Evolutionary conservation across 192 early-diverging fungal species (phyloP), one percentile per base, ranked within the genome.

Genomic region (Coemansia sp.): DNA sequence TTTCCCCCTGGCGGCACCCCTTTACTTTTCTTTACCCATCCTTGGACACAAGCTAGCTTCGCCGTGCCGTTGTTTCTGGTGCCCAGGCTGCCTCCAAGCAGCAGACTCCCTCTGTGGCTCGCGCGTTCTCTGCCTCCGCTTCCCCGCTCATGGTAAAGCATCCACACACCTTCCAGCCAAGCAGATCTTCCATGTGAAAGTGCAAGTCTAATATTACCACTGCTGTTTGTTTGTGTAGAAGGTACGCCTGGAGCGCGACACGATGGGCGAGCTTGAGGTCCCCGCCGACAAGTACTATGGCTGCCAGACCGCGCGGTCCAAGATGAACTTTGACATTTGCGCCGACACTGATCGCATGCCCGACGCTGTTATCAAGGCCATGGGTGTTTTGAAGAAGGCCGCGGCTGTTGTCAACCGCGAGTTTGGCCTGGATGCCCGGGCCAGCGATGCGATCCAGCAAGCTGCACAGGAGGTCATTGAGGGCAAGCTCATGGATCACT

Each of bases 291-390:
- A 88, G 75, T 98, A 97, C 88, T 99, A 94, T 89, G 97, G 95
- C 57, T 93, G 93, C 52, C 97, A 99, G 83, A 97, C 97, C 28
- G 93, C 95, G 74, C 88, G 97, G 58, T 97, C 95, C 35, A 84
- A 95, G 55, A 89, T 93, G 85, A 99, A 99, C 85, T 99, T 99
- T 83, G 89, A 99, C 71, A 99, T 99, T 78, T 95, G 95, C 65
- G 95, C 95, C 6, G 76, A 83, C 48, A 85, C 83, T 50, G 97
- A 97, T 72, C 89, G 92, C 65, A 99, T 99, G 93, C 97, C 97
- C 21, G 91, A 91, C 39, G 92, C 93, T 48, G 87, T 99, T 53
- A 95, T 99, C 85, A 88, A 88, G 76, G 95, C 95, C 16, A 95
- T 96, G 83, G 95, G 93, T 65, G 87, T 96, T 42, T 71, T 98